Base-by-base conservation (phyloP, 1,284 basidiomycete species). In the Meripilus lineatus region DNA sequence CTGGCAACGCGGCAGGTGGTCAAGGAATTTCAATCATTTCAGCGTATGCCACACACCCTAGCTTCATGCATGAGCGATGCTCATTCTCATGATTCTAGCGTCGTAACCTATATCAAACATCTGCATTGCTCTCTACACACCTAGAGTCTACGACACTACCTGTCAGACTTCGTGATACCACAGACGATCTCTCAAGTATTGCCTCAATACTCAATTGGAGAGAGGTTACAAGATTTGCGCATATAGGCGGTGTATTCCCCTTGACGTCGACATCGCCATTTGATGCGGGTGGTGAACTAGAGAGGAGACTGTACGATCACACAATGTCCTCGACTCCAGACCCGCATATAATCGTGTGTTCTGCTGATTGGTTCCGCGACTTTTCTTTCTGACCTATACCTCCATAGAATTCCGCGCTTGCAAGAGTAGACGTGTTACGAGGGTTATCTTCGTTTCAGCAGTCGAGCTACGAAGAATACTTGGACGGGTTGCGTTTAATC, bases 71-170 rank as follows among this genome's bases (percentile, higher is more conserved):
- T 41, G 74, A 65, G 40, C 17, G 42, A 30, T 23, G 18, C 6
- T 18, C 47, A 28, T 41, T n/a, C 20, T n/a, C 39, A 35, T 17
- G 50, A 43, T 23, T 26, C 23, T 53, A 84, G 76, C 54, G 50
- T 25, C 55, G 60, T 11, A 68, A 64, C 39, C 45, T 62, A 2
- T 84, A 81, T 58, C 73, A 79, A 39, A 66, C 70, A 10, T 84
- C 84, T 2, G 82, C 84, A 6, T 57, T 88, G 28, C 57, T 87
- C 5, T 79, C 86, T 1, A 65, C 81, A n/a, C 75, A 84, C 51
- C 65, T 87, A 13, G 84, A 89, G 49, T 79, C 67, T 24, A 67
- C 65, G 11, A 88, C 85, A 2, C 66, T 86, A 25, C 79, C 84
- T 2, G 56, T 83, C 32, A 70, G 81, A 32, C 49, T 76, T 47